Evolutionary conservation across 2,329 filamentous ascomycete species (phyloP), one percentile per base, ranked within the genome.

Genomic region (Sclerotinia spermophila): DNA sequence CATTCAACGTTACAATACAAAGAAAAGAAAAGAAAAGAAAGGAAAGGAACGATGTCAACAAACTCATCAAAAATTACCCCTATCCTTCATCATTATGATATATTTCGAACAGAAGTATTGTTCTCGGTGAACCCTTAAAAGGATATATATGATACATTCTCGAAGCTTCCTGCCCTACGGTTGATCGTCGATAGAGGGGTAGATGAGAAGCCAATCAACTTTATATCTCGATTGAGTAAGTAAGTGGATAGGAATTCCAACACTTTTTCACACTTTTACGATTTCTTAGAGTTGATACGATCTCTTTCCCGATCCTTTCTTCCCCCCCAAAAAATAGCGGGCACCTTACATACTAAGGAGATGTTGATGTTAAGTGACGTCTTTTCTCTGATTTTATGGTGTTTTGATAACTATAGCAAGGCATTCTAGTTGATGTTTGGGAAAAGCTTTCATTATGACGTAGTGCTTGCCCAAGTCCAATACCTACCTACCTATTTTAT

Each of bases 361-460:
- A 53, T 48, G 35, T 40, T 30, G 38, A 65, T 48, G 67, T 48
- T 30, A 19, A 51, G 67, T 69, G 67, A 69, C 55, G 67, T 69
- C 27, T 64, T 35, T 68, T 61, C 30, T 61, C 6, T 71, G 45
- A 19, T 45, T 24, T 24, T 40, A 17, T 65, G 61, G 44, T 51
- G 61, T 38, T 38, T 51, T 51, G 61, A 65, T 65, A 51, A 44
- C 61, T 44, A 48, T 48, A 24, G n/a, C 48, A 42, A 42, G 40
- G 40, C 40, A 51, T 7, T 53, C n/a, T 24, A 17, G 48, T 44
- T 67, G 62, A n/a, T 65, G 19, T 60, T 13, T 27, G 33, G 40
- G 19, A 48, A 67, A 45, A n/a, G 21, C n/a, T 42, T 35, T 70
- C 61, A 53, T 51, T 62, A 67, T 71, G 69, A 71, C 58, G 69